phyloP scores from a whole-genome alignment of 192 early-diverging fungal species.

The Helicostylum pulchrum region DNA sequence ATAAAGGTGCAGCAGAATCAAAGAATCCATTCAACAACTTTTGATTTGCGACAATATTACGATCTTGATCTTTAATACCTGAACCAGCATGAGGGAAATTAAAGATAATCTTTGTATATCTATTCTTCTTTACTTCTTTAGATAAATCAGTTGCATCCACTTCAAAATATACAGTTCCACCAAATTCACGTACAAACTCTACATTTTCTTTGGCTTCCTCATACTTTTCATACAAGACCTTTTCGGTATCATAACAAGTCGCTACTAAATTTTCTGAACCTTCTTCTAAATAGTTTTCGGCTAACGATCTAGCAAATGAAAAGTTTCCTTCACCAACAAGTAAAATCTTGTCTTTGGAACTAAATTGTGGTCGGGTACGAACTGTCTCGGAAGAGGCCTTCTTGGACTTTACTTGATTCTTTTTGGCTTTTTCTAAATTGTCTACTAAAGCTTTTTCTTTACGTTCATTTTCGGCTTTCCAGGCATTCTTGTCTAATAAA shows the following conservation, averaged over 20 bases:
- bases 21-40: conserved; percentile 62
- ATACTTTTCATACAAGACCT: conserved; percentile 75
- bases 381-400: neutral
- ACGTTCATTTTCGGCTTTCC: neutral
- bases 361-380: conserved; percentile 10
- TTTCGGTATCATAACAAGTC: conserved; percentile 72
- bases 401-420: conserved; percentile 11
- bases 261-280: conserved; percentile 63
- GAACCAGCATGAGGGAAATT: conserved; percentile 93
- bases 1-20: conserved; percentile 47
- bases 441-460: conserved; percentile 4
- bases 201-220: conserved; percentile 67
- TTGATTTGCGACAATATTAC: conserved; percentile 84
- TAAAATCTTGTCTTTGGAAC: conserved; percentile 53
- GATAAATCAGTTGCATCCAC: conserved; percentile 76
- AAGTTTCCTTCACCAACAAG: conserved; percentile 94
- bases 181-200: conserved; percentile 53
- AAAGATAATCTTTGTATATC: conserved; percentile 86
- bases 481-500: neutral
- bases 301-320: conserved; percentile 77
- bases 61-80: conserved; percentile 90
- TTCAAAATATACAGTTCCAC: conserved; percentile 67
- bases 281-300: conserved; percentile 48
- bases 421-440: conserved; percentile 12
- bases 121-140: conserved; percentile 51